Evolutionary conservation across 495 filamentous ascomycete species (phyloP).

Genomic region (Beverwykella pulmonaria): DNA sequence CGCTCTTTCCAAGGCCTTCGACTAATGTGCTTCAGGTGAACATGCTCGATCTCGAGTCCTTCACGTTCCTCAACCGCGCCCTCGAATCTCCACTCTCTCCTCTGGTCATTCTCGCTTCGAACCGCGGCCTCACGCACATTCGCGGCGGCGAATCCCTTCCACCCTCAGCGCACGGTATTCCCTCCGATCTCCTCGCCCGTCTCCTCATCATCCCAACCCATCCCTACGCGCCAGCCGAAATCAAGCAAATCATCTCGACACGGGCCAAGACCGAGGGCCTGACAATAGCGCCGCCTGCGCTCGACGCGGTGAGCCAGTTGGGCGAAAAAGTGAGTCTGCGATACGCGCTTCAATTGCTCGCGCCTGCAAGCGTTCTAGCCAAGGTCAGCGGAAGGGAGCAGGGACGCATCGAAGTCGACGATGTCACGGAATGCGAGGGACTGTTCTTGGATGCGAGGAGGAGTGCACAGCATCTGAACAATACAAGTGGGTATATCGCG

Average conservation of each 20-base stretch:
- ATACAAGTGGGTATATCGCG: conserved; percentile 35
- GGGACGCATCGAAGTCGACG: conserved; percentile 73
- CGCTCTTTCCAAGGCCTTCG: conserved; percentile 1
- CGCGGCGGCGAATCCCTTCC: conserved; percentile 68
- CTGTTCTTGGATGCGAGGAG: conserved; percentile 88
- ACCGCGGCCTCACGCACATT: conserved; percentile 88
- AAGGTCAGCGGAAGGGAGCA: conserved; percentile 62
- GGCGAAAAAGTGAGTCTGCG: conserved; percentile 84
- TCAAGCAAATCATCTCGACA: conserved; percentile 83
- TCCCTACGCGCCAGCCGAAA: conserved; percentile 80
- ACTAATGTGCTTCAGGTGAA: conserved; percentile 66
- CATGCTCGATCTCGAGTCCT: conserved; percentile 99
- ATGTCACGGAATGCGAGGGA: conserved; percentile 86
- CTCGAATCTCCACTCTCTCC: conserved; percentile 91
- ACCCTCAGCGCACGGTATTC: conserved; percentile 80
- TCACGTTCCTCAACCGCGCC: conserved; percentile 96
- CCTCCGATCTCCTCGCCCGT: conserved; percentile 86
- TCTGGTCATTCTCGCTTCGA: conserved; percentile 95
- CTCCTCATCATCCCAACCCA: conserved; percentile 94
- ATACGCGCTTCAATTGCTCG: conserved; percentile 89
- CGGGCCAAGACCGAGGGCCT: conserved; percentile 81
- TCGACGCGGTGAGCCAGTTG: conserved; percentile 81
- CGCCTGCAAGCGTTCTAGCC: conserved; percentile 77
- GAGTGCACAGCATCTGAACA: conserved; percentile 58
- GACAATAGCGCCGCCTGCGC: conserved; percentile 74